Evolutionary conservation across 192 early-diverging fungal genomes (phyloP).

Genomic region (Podila epigama): DNA sequence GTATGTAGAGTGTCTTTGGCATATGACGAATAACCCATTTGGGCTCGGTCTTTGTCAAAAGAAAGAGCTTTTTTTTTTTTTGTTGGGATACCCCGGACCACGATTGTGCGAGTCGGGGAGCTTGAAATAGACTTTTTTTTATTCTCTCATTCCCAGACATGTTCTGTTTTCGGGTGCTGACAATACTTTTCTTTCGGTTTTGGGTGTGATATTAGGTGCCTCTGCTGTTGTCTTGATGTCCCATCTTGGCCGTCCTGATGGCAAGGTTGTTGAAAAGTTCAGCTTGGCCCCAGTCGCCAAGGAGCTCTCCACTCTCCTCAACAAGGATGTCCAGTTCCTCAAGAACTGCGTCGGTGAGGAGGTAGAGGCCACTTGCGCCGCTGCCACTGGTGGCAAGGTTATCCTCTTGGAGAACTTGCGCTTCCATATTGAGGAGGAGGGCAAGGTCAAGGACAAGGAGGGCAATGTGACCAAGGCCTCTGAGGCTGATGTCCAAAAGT

Average conservation of each 20-base stretch:
- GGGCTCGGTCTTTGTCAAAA: background rate
- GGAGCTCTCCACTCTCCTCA: constrained; percentile 80
- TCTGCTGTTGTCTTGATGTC: constrained; percentile 92
- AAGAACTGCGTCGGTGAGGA: constrained; percentile 92
- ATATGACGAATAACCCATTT: background rate
- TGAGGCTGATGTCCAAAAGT: constrained; percentile 78
- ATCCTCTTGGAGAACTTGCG: constrained; percentile 97
- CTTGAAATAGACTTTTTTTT: too few species aligned
- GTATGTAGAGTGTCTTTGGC: too few species aligned
- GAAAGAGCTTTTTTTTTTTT: background rate
- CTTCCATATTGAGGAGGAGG: constrained; percentile 99
- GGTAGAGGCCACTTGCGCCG: constrained; percentile 80
- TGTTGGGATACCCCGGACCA: constrained; percentile 1
- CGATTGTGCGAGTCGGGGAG: too few species aligned
- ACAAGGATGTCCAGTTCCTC: constrained; percentile 88
- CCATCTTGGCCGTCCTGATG: constrained; percentile 98
- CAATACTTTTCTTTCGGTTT: too few species aligned
- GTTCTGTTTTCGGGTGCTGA: background rate
- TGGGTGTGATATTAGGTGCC: constrained; percentile 66
- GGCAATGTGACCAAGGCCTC: constrained; percentile 92
- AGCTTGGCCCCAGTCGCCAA: constrained; percentile 90
- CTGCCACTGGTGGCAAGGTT: constrained; percentile 75
- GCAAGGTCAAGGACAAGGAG: constrained; percentile 87
- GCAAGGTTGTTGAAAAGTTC: constrained; percentile 86
- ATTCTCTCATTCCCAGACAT: too few species aligned